Evolutionary conservation across 1,284 basidiomycete genomes (phyloP).

Genomic region (Sanghuangporus baumii): DNA sequence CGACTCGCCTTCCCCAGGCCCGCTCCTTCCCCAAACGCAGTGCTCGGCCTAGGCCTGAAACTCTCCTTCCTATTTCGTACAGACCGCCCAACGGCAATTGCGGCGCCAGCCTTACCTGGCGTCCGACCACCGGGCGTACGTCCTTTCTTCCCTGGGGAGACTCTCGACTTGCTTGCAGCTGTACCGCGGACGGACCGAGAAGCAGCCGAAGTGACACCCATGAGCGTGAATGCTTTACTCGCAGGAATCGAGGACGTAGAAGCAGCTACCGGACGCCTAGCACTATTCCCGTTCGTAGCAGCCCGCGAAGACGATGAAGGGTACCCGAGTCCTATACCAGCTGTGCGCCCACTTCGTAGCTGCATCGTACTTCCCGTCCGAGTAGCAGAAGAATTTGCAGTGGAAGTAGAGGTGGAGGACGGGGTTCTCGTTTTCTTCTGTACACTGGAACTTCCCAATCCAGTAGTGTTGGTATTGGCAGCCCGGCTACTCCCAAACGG

Average conservation of each 20-base stretch:
- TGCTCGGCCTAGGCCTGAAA: slow-evolving; percentile 70
- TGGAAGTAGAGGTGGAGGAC: neutral
- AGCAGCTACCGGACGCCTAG: neutral
- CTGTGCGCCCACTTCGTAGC: neutral
- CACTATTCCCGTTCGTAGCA: neutral
- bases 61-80: slow-evolving; percentile 45
- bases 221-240: neutral
- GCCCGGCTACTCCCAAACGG: slow-evolving; percentile 10
- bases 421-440: slow-evolving; percentile 11
- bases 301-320: neutral
- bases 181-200: neutral
- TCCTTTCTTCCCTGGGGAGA: neutral
- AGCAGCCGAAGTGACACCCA: neutral
- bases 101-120: slow-evolving; percentile 9
- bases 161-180: neutral
- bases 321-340: slow-evolving; percentile 8
- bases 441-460: neutral
- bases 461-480: slow-evolving; percentile 4
- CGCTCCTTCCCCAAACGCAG: slow-evolving; percentile 28
- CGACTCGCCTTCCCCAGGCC: slow-evolving; percentile 16
- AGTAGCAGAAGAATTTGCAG: neutral
- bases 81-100: slow-evolving; percentile 21
- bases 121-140: neutral
- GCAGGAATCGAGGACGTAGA: neutral
- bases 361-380: slow-evolving; percentile 1